phyloP scores from a whole-genome alignment of 805 yeast genomes.

The Lachancea waltii region DNA sequence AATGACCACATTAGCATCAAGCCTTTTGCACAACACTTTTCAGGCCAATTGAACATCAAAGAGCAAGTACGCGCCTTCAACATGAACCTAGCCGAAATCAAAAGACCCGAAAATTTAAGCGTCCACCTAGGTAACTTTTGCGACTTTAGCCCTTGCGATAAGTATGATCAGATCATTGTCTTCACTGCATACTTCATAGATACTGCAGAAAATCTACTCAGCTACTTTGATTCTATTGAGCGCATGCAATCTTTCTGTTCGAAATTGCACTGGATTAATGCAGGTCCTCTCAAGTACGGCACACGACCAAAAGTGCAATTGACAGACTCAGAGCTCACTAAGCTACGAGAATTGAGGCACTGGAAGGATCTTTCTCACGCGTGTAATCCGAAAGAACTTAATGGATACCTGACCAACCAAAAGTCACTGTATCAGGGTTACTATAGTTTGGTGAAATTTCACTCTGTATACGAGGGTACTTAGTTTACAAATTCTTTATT shows the following conservation, averaged over 20 bases:
- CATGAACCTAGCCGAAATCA: constrained; percentile 18
- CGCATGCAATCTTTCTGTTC: constrained; percentile 35
- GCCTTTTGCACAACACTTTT: constrained; percentile 61
- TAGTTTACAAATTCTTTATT: constrained; percentile 8
- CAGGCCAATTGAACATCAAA: constrained; percentile 47
- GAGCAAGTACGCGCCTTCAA: constrained; percentile 46
- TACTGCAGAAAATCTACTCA: constrained; percentile 82
- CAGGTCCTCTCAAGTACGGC: constrained; percentile 92
- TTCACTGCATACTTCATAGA: constrained; percentile 78
- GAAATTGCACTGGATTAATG: constrained; percentile 74
- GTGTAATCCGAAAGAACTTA: constrained; percentile 33
- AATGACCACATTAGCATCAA: constrained; percentile 23
- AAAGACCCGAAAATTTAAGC: constrained; percentile 42
- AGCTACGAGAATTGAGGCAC: constrained; percentile 50
- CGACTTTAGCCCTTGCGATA: constrained; percentile 35
- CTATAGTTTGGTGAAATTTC: constrained; percentile 52
- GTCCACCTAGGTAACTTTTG: constrained; percentile 61
- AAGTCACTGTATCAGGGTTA: constrained; percentile 71
- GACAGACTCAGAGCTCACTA: constrained; percentile 58
- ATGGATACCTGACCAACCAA: constrained; percentile 62
- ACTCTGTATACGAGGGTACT: constrained; percentile 14
- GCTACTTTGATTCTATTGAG: constrained; percentile 63
- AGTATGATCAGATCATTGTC: constrained; percentile 45
- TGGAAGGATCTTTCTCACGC: constrained; percentile 44
- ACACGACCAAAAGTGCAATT: constrained; percentile 73